Conservation (phyloP, 495 filamentous ascomycete genomes). For the Hyaloscypha hepaticicola region DNA sequence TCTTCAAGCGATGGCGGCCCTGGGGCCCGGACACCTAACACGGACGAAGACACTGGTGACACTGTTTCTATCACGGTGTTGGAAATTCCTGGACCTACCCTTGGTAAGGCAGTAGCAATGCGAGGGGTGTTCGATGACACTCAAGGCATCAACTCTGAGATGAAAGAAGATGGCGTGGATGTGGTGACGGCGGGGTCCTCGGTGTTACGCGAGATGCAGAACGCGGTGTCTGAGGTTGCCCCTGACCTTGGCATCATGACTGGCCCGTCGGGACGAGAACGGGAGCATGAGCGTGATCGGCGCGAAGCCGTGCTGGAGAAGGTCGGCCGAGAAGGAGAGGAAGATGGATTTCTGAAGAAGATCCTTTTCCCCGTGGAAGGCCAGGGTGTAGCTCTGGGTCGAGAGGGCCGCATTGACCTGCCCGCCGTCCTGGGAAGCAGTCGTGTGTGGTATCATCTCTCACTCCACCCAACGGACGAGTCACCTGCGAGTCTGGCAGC, state of each 20-base stretch:
- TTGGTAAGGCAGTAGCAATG: slow-evolving; percentile 84
- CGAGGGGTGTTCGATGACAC: slow-evolving; percentile 88
- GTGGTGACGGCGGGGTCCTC: slow-evolving; percentile 68
- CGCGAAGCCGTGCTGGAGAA: slow-evolving; percentile 83
- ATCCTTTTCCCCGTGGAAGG: slow-evolving; percentile 79
- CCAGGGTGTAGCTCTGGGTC: slow-evolving; percentile 71
- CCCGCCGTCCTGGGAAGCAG: slow-evolving; percentile 68
- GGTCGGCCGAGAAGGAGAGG: slow-evolving; percentile 74
- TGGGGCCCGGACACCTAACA: slow-evolving; percentile 57
- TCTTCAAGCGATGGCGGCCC: slow-evolving; percentile 55
- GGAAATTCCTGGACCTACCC: slow-evolving; percentile 74
- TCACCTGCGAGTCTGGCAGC: slow-evolving; percentile 66
- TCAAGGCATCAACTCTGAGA: slow-evolving; percentile 91
- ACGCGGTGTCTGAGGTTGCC: slow-evolving; percentile 73
- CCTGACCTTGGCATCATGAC: slow-evolving; percentile 77
- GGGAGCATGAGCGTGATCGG: slow-evolving; percentile 76
- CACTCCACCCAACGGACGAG: slow-evolving; percentile 88
- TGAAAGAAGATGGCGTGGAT: slow-evolving; percentile 90
- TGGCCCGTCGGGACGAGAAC: slow-evolving; percentile 63
- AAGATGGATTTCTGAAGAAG: slow-evolving; percentile 77
- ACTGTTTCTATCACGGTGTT: slow-evolving; percentile 87
- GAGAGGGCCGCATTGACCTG: slow-evolving; percentile 74
- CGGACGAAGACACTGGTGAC: slow-evolving; percentile 68
- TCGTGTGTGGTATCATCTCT: slow-evolving; percentile 93
- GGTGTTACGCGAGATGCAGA: slow-evolving; percentile 79